Percentiles rank a stretch among this genome's conserved stretches.
phyloP scores from a whole-genome alignment of 2,329 filamentous ascomycete species.

The Colletotrichum sp. region DNA sequence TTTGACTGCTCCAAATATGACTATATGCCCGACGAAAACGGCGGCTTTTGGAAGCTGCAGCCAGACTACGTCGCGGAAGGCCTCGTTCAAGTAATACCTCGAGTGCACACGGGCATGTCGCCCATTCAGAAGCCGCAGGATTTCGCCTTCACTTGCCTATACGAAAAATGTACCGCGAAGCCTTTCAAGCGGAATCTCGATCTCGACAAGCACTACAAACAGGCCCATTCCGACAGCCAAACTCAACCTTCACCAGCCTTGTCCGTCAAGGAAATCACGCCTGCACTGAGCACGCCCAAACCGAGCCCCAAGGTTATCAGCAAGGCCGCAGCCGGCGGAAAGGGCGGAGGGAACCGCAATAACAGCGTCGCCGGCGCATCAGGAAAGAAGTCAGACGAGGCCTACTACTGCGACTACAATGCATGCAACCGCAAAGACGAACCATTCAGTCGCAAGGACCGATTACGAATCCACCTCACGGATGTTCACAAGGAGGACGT shows the following conservation, averaged over 20 bases:
- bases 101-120: slow-evolving; percentile 10
- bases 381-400: slow-evolving; percentile 43
- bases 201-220: slow-evolving; percentile 56
- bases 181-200: slow-evolving; percentile 59
- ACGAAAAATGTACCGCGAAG: slow-evolving; percentile 45
- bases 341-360: slow-evolving; percentile 7
- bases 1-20: slow-evolving; percentile 24
- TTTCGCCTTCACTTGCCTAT: slow-evolving; percentile 35
- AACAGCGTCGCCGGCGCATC: slow-evolving; percentile 2
- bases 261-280: slow-evolving; percentile 17
- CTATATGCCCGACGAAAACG: slow-evolving; percentile 20
- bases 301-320: slow-evolving; percentile 16
- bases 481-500: slow-evolving; percentile 62
- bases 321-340: neutral
- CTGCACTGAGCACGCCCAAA: slow-evolving; percentile 12
- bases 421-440: slow-evolving; percentile 48
- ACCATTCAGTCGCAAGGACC: slow-evolving; percentile 60
- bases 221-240: slow-evolving; percentile 45
- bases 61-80: slow-evolving; percentile 11
- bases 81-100: slow-evolving; percentile 14
- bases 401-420: slow-evolving; percentile 54
- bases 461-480: slow-evolving; percentile 61
- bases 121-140: slow-evolving; percentile 16
- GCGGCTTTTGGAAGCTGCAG: slow-evolving; percentile 23
- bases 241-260: slow-evolving; percentile 11